Percentiles rank a stretch among this genome's conserved stretches.
Conservation (phyloP, 352 stramenopile genomes). For the Phytophthora vignae region DNA sequence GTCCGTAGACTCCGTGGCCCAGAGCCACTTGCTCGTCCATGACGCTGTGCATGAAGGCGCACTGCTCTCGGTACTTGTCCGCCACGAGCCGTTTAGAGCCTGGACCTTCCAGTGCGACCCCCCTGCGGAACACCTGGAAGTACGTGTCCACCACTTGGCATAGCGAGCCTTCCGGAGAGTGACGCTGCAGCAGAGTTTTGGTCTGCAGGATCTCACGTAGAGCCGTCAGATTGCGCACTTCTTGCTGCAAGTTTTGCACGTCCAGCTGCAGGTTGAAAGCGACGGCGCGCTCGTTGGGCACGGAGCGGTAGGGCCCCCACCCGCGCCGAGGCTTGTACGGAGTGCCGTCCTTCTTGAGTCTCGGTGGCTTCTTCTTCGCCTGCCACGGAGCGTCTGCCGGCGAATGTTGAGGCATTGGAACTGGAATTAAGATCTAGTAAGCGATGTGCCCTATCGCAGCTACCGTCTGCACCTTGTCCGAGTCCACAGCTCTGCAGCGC, state of each 20-base stretch:
- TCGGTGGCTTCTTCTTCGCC: not conserved
- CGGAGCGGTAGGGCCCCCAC: slow-evolving; percentile 25
- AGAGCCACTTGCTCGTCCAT: slow-evolving; percentile 25
- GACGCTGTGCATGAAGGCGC: slow-evolving; percentile 22
- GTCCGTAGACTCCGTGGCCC: slow-evolving; percentile 23
- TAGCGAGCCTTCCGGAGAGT: slow-evolving; percentile 36
- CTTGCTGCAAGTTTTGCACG: slow-evolving; percentile 45
- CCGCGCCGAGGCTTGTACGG: slow-evolving; percentile 7
- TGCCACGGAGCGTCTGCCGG: not conserved
- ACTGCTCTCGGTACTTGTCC: slow-evolving; percentile 12
- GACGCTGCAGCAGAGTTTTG: slow-evolving; percentile 29
- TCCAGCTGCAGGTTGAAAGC: slow-evolving; percentile 49
- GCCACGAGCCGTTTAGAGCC: not conserved
- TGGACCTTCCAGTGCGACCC: slow-evolving; percentile 1
- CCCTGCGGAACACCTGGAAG: slow-evolving; percentile 31
- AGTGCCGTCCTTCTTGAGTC: slow-evolving; percentile 9
- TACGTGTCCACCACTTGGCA: slow-evolving; percentile 4
- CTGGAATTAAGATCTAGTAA: no score
- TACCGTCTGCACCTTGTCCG: not conserved
- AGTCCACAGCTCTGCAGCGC: not conserved
- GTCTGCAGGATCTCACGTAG: slow-evolving; percentile 40
- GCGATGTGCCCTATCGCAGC: not conserved
- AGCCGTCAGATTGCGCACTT: slow-evolving; percentile 38
- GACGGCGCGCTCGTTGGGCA: slow-evolving; percentile 39
- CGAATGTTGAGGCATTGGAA: not conserved